These are phyloP conservation scores for Linderniella brevidens DNA, from an alignment of 257 asterid species.

Conservation along the genomic window DNA sequence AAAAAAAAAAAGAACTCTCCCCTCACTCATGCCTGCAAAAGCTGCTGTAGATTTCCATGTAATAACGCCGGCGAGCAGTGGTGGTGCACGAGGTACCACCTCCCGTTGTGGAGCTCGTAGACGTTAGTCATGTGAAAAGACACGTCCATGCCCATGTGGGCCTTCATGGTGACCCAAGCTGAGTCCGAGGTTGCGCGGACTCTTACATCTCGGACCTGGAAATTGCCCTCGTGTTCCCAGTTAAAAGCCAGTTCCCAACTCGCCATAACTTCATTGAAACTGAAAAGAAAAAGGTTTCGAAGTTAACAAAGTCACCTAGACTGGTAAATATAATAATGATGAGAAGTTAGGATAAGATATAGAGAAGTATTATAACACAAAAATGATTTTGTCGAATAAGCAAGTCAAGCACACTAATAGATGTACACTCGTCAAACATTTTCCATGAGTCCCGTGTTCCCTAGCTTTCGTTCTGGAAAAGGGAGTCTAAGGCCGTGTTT, in stretches of 20 bases:
- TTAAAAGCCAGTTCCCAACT: slow-evolving; percentile 76
- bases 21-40: too few species aligned
- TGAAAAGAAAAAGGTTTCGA: slow-evolving; percentile 15
- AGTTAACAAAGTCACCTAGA: slow-evolving; percentile 1
- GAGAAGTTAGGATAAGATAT: slow-evolving; percentile 1
- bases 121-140: slow-evolving; percentile 48
- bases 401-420: too few species aligned
- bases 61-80: slow-evolving; percentile 32
- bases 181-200: slow-evolving; percentile 51
- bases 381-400: too few species aligned
- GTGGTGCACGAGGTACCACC: slow-evolving; percentile 96
- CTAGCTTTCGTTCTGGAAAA: too few species aligned
- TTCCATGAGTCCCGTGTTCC: too few species aligned
- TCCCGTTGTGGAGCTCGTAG: slow-evolving; percentile 62
- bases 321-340: not conserved
- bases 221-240: slow-evolving; percentile 69
- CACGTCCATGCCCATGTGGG: slow-evolving; percentile 35
- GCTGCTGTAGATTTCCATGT: too few species aligned
- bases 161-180: slow-evolving; percentile 98
- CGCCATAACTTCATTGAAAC: slow-evolving; percentile 64
- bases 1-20: too few species aligned
- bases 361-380: slow-evolving; percentile 4
- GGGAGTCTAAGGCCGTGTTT: too few species aligned
- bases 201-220: slow-evolving; percentile 58
- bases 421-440: too few species aligned